These are phyloP conservation scores for Diaporthe nobilis DNA, from an alignment of 2,329 filamentous ascomycete species.

Conservation along the genomic window DNA sequence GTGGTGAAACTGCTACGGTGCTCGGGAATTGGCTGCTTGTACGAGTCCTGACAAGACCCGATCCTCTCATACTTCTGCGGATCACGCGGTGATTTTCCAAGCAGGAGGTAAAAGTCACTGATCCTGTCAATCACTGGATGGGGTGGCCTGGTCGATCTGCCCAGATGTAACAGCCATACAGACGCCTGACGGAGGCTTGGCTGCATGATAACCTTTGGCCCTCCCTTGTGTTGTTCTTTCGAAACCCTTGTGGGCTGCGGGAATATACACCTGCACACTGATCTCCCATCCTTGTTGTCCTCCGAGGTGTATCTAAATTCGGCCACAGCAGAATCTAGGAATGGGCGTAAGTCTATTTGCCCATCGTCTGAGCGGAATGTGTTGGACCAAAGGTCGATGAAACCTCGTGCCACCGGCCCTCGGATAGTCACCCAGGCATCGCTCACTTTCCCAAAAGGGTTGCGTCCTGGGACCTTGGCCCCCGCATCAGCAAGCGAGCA, in stretches of 20 bases:
- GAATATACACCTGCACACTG: neutral
- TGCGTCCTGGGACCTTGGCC: neutral
- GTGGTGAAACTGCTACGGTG: neutral
- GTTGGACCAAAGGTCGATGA: neutral
- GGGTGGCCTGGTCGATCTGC: neutral
- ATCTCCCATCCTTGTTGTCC: neutral
- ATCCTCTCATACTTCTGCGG: neutral
- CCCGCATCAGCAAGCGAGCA: neutral
- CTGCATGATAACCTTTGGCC: neutral
- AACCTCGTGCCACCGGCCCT: neutral
- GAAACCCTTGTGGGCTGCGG: too few relatives aligned
- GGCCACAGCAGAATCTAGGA: neutral
- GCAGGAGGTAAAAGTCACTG: neutral
- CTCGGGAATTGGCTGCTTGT: neutral
- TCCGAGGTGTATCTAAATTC: neutral
- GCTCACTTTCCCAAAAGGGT: neutral
- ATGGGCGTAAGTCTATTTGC: neutral
- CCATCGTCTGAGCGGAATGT: neutral
- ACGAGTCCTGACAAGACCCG: neutral
- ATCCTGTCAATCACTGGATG: rapidly evolving
- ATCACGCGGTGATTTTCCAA: neutral
- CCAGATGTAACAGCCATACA: neutral
- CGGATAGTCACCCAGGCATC: neutral
- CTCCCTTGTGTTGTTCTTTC: neutral
- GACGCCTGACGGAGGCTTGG: neutral